These are phyloP conservation scores for Posidonia oceanica DNA, from an alignment of 116 monocot genomes.

Conservation along the genomic window DNA sequence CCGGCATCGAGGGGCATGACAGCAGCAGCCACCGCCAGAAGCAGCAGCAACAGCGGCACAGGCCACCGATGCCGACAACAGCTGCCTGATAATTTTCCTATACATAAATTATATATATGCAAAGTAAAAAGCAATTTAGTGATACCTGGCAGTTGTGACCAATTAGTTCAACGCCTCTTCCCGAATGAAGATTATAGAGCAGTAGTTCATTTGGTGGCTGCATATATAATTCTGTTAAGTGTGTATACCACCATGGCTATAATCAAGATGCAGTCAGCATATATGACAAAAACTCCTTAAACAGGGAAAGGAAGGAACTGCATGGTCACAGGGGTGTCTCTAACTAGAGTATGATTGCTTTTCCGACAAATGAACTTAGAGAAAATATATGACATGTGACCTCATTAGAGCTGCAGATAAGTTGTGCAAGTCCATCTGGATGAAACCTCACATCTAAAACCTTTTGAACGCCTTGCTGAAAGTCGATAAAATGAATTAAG, in stretches of 20 bases:
- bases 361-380: no score
- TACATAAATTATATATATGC: background rate
- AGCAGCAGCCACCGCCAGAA: no score
- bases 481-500: slow-evolving; percentile 4
- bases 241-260: background rate
- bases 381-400: slow-evolving; percentile 1
- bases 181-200: slow-evolving; percentile 79
- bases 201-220: slow-evolving; percentile 82
- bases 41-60: no score
- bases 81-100: no score
- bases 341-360: background rate
- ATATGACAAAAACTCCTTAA: background rate
- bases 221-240: background rate
- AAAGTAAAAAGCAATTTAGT: background rate
- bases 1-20: no score
- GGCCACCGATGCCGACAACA: no score
- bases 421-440: slow-evolving; percentile 81
- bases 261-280: background rate
- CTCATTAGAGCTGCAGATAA: slow-evolving; percentile 82
- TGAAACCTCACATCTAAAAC: slow-evolving; percentile 81
- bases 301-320: background rate
- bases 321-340: background rate
- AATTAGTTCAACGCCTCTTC: slow-evolving; percentile 52
- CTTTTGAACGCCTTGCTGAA: slow-evolving; percentile 69
- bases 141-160: slow-evolving; percentile 72